phyloP scores from a whole-genome alignment of 352 stramenopile genomes.

The Phytophthora hibernalis region DNA sequence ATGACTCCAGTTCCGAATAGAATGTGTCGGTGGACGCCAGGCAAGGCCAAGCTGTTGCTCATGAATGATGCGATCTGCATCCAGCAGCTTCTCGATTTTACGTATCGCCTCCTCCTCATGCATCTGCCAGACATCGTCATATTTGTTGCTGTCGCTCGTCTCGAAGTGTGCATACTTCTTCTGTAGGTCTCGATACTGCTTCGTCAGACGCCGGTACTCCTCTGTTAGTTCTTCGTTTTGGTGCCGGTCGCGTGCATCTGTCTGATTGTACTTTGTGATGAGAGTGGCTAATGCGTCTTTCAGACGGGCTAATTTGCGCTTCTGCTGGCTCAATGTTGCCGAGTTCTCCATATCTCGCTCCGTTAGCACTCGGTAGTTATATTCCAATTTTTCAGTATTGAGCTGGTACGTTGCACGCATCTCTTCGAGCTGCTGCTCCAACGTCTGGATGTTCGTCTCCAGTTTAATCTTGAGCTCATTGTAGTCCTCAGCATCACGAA shows the following conservation, averaged over 20 bases:
- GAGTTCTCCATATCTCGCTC: slow-evolving; percentile 96
- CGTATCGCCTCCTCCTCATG: slow-evolving; percentile 88
- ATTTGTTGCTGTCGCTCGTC: slow-evolving; percentile 86
- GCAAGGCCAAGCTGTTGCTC: slow-evolving; percentile 91
- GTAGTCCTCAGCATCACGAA: slow-evolving; percentile 94
- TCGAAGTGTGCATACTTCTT: slow-evolving; percentile 96
- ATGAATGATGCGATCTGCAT: slow-evolving; percentile 90
- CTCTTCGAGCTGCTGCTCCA: slow-evolving; percentile 96
- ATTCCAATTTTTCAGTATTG: slow-evolving; percentile 97
- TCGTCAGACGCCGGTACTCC: slow-evolving; percentile 93
- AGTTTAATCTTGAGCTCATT: slow-evolving; percentile 97
- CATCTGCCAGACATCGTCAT: slow-evolving; percentile 92
- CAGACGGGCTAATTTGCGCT: slow-evolving; percentile 92
- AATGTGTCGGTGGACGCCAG: slow-evolving; percentile 70
- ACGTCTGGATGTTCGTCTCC: slow-evolving; percentile 96
- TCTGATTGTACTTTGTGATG: slow-evolving; percentile 93
- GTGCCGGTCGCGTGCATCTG: slow-evolving; percentile 84
- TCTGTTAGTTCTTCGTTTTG: slow-evolving; percentile 95
- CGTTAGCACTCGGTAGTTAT: slow-evolving; percentile 96
- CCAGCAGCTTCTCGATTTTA: slow-evolving; percentile 89
- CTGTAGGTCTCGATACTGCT: slow-evolving; percentile 96
- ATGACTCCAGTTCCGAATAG: slow-evolving; percentile 63
- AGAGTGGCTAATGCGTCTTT: slow-evolving; percentile 92
- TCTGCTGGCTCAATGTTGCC: slow-evolving; percentile 92
- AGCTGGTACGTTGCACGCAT: slow-evolving; percentile 96